Base-by-base conservation (phyloP, 208 protist species). In the Trypanosoma brucei region DNA sequence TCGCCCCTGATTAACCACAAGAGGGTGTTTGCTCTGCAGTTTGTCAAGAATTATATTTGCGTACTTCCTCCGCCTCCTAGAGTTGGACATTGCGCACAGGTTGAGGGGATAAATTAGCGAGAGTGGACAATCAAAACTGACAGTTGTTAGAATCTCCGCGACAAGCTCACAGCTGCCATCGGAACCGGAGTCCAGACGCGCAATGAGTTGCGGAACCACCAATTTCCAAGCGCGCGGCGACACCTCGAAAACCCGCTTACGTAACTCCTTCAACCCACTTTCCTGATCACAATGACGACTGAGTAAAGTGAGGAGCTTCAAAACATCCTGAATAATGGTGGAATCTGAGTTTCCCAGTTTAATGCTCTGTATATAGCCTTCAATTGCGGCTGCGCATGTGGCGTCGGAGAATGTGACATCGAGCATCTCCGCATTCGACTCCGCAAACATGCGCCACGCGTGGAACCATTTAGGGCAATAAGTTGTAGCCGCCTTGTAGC, bases 31-130 rank as follows among this genome's bases (percentile, higher is more conserved):
- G 22, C 57, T 68, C 62, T 87, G 67, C 59, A 96, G 37, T 70
- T 84, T 87, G 36, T 70, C 68, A 49, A 96, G 63, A 68, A 96
- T 88, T 42, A 77, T 74, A 37, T 70, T 79, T 4, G 90, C 88
- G 65, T 73, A 88, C 44, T 72, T 71, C 57, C 86, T 86, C 6
- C 89, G 83, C 22, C 84, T 73, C 59, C 86, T 83, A 13, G 85
- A 84, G 55, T 88, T 77, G 3, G 86, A 90, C 79, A 86, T 93
- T 38, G 89, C 83, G 62, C 97, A 98, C 22, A 99, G 96, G 53
- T 98, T 99, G 2, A 99, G 82, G 60, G 99, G 98, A 84, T 99
- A 99, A 36, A 99, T 89, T 30, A 99, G 79, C 0, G 98, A 97
- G 66, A 99, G 97, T 22, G 98, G 98, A 78, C 99, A 99, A 62